phyloP scores from a whole-genome alignment of 2,329 filamentous ascomycete genomes.

The Nemania sp. region DNA sequence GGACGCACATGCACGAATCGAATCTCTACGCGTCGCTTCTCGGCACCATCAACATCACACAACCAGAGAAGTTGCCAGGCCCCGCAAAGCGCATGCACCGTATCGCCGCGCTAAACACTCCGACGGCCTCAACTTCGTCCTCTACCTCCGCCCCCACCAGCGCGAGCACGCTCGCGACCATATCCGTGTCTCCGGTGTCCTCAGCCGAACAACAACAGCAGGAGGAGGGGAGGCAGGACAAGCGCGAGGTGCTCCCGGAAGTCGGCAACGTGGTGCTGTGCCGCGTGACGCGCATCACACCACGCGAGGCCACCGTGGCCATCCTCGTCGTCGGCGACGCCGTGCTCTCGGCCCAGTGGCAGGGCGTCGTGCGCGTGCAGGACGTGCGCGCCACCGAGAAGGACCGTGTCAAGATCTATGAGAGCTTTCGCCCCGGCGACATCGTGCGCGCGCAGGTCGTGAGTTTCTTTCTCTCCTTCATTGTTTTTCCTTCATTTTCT shows the following conservation, averaged over 20 bases:
- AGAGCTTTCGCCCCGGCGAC: slow-evolving; percentile 91
- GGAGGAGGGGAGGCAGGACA: slow-evolving; percentile 39
- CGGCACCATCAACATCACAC: slow-evolving; percentile 65
- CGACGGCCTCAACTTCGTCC: slow-evolving; percentile 14
- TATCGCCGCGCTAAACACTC: slow-evolving; percentile 41
- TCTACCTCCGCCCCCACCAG: no score
- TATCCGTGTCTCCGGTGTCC: slow-evolving; percentile 59
- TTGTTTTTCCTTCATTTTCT: background rate
- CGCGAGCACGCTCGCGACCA: slow-evolving; percentile 49
- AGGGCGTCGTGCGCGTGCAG: slow-evolving; percentile 82
- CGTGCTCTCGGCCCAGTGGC: slow-evolving; percentile 77
- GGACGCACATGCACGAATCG: slow-evolving; percentile 78
- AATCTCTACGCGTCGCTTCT: slow-evolving; percentile 82
- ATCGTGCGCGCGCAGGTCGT: slow-evolving; percentile 85
- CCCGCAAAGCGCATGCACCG: slow-evolving; percentile 63
- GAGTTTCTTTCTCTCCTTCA: slow-evolving; percentile 39
- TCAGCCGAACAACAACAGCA: slow-evolving; percentile 37
- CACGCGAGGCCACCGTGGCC: slow-evolving; percentile 80
- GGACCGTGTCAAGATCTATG: slow-evolving; percentile 87
- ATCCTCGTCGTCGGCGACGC: slow-evolving; percentile 80
- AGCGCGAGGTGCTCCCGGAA: slow-evolving; percentile 76
- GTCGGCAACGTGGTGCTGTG: slow-evolving; percentile 82
- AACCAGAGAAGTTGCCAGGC: slow-evolving; percentile 43
- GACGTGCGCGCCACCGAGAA: slow-evolving; percentile 96
- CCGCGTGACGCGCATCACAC: slow-evolving; percentile 81